These are phyloP conservation scores for Pleoardoris graminearum DNA, from an alignment of 2,329 filamentous ascomycete genomes.

Conservation along the genomic window DNA sequence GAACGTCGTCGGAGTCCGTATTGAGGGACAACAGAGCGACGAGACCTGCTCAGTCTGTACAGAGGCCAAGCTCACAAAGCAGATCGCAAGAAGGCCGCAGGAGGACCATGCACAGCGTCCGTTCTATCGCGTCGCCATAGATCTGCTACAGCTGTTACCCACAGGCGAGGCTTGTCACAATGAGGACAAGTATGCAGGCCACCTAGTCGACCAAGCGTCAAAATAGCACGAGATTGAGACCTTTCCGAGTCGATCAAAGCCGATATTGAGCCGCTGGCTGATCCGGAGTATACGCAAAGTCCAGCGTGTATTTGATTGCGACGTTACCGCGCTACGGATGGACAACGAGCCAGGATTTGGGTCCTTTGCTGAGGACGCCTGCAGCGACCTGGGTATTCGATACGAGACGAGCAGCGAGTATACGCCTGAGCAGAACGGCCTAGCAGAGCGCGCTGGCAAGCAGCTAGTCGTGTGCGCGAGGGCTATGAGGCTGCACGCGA, in stretches of 20 bases:
- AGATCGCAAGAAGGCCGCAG: background rate
- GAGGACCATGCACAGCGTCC: background rate
- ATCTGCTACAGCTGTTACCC: background rate
- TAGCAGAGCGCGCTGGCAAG: background rate
- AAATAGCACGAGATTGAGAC: background rate
- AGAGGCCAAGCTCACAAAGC: background rate
- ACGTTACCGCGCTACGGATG: background rate
- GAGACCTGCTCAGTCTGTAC: background rate
- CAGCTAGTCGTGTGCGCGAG: background rate
- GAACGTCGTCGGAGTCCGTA: background rate
- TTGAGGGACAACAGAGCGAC: background rate
- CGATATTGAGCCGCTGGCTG: background rate
- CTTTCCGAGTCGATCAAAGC: background rate
- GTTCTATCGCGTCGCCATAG: background rate
- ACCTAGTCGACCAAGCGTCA: background rate
- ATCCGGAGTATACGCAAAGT: background rate
- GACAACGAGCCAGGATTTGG: background rate
- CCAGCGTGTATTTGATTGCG: background rate
- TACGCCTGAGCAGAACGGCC: background rate
- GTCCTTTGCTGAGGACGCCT: background rate
- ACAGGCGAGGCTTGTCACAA: background rate
- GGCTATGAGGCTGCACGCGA: background rate
- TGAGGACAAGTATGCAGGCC: background rate
- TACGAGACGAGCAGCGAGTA: background rate
- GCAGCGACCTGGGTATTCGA: background rate